Base-by-base conservation (phyloP, 225 moss, liverwort and hornwort species). In the Thuidium tamariscinum region DNA sequence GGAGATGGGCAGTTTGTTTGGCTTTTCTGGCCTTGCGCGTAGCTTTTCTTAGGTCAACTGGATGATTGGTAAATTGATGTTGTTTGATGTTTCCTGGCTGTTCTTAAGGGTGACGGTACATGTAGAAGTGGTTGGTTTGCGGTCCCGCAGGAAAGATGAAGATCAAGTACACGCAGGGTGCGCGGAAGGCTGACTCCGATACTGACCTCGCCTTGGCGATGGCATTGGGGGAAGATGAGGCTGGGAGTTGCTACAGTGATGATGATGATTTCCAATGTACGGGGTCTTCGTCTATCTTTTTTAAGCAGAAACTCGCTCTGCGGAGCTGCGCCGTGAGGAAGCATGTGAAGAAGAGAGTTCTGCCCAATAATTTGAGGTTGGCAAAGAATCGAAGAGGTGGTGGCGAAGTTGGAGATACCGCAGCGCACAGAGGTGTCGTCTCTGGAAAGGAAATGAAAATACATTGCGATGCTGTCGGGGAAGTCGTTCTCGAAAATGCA, bases 121-220 rank as follows among this genome's bases (percentile, higher is more conserved):
- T 63, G 61, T 34, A 82, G 63, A 30, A 48, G 20, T 63, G 76
- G 27, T 89, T 76, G 60, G 67, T 32, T 60, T 85, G 22, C 42
- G 56, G 78, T 57, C 54, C 29, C 13, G 51, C 34, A 77, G 62
- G 44, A 39, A 83, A 32, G 82, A 91, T 93, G 93, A 93, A 93
- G 93, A 86, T 91, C 63, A 93, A 91, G 87, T 91, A 65, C 69
- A 91, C 93, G 74, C 90, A 89, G 85, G 57, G 74, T 67, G 52
- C 36, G 69, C 88, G 80, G 87, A 79, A 63, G 56, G 77, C 60
- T 46, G 84, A 87, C 56, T 82, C 62, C 25, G 92, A 92, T 11
- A 65, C 75, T 63, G 94, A 92, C 89, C 84, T 92, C 63, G 93
- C 94, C 80, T 49, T 94, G 89, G 91, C 91, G 34, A 79, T 94